Percentiles rank a stretch among this genome's conserved stretches.
phyloP scores from a whole-genome alignment of 1,284 basidiomycete genomes.

The Moesziomyces sp. region DNA sequence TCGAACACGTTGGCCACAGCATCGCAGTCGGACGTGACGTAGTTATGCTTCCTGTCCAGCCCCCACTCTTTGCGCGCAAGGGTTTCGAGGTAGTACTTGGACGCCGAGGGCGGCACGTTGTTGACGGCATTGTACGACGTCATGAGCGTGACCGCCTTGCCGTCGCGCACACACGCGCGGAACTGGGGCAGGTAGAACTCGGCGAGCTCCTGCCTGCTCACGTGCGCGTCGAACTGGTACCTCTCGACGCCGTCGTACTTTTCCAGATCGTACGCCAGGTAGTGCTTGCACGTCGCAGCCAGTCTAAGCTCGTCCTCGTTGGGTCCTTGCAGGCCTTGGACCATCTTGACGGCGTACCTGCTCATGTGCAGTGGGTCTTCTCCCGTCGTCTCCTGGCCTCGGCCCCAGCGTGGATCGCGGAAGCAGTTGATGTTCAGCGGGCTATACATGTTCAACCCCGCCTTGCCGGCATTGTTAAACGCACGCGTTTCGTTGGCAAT shows the following conservation, averaged over 20 bases:
- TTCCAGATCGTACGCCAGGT: slow-evolving; percentile 24
- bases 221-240: slow-evolving; percentile 29
- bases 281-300: slow-evolving; percentile 34
- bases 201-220: slow-evolving; percentile 29
- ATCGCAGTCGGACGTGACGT: slow-evolving; percentile 33
- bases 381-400: slow-evolving; percentile 27
- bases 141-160: slow-evolving; percentile 22
- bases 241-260: slow-evolving; percentile 17
- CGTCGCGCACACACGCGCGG: slow-evolving; percentile 27
- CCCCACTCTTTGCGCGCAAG: slow-evolving; percentile 18
- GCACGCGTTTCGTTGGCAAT: slow-evolving; percentile 31
- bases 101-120: slow-evolving; percentile 20
- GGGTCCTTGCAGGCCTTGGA: slow-evolving; percentile 15
- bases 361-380: slow-evolving; percentile 25
- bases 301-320: slow-evolving; percentile 1
- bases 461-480: slow-evolving; percentile 25
- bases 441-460: slow-evolving; percentile 21
- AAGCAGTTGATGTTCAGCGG: slow-evolving; percentile 36
- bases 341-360: slow-evolving; percentile 16
- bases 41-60: slow-evolving; percentile 21
- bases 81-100: slow-evolving; percentile 27
- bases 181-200: slow-evolving; percentile 34
- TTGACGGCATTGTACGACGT: slow-evolving; percentile 29
- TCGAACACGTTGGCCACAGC: slow-evolving; percentile 31
- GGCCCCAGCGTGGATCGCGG: slow-evolving; percentile 29